These are phyloP conservation scores for Phaeomoniella chlamydospora DNA, from an alignment of 2,329 filamentous ascomycete species.

Conservation along the genomic window DNA sequence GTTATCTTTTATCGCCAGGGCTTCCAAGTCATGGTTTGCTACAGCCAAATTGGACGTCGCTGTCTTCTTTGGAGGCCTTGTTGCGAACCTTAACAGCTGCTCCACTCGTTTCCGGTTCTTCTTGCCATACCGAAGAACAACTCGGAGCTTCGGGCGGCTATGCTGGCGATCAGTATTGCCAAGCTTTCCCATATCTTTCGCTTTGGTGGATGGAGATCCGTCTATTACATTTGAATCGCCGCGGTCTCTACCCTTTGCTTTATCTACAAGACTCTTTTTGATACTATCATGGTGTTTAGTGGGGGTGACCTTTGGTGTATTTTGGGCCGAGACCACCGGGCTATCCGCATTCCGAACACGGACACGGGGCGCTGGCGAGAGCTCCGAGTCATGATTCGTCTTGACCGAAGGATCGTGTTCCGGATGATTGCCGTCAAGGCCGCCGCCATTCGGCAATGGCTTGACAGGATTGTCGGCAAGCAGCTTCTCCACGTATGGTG, in stretches of 20 bases:
- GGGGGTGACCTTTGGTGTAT: neutral
- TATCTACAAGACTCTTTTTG: neutral
- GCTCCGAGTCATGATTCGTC: neutral
- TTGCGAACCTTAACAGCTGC: slow-evolving; percentile 26
- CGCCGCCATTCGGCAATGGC: slow-evolving; percentile 9
- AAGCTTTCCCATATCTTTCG: neutral
- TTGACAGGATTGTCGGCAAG: slow-evolving; percentile 27
- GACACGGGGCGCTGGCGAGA: neutral
- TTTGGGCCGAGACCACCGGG: neutral
- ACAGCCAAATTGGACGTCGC: neutral
- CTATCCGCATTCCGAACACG: neutral
- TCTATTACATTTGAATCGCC: neutral
- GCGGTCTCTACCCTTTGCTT: neutral
- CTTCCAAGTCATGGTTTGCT: neutral
- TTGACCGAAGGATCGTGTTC: slow-evolving; percentile 6
- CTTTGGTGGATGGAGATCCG: neutral
- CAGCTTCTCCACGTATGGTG: slow-evolving; percentile 37
- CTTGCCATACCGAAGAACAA: slow-evolving; percentile 37
- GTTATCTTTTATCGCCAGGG: neutral
- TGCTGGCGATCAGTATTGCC: neutral
- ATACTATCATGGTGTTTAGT: neutral
- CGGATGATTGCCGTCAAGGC: slow-evolving; percentile 8
- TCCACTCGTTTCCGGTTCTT: slow-evolving; percentile 32
- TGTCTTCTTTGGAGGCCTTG: slow-evolving; percentile 9
- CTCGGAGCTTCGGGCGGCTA: slow-evolving; percentile 15